Evolutionary conservation across 176 grass and related monocot genomes (phyloP).

Genomic region (Cymbopogon citratus): DNA sequence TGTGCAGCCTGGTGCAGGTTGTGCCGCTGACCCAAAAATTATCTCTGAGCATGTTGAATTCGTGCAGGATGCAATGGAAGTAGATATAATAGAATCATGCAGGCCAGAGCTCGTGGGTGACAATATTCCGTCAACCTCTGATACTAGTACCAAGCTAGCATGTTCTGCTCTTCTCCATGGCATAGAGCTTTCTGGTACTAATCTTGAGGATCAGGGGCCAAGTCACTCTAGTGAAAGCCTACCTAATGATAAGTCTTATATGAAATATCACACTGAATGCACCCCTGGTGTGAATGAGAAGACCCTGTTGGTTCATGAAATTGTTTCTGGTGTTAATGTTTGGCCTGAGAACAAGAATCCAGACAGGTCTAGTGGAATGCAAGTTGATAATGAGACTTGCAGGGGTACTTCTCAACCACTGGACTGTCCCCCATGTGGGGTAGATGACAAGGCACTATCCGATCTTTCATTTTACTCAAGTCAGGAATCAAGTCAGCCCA

Average conservation of each 20-base stretch:
- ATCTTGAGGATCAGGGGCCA: background rate
- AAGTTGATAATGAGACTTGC: conserved; percentile 3
- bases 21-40: conserved; percentile 1
- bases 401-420: conserved; percentile 15
- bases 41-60: background rate
- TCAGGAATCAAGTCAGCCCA: background rate
- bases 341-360: background rate
- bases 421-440: background rate
- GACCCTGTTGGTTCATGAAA: background rate
- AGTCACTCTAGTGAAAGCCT: background rate
- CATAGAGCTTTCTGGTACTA: conserved; percentile 15
- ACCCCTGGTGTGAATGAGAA: background rate
- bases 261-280: background rate
- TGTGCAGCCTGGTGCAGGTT: background rate
- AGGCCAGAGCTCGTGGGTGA: background rate
- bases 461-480: background rate
- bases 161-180: background rate
- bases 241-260: background rate
- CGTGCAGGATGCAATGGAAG: conserved; percentile 33
- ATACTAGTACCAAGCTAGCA: conserved; percentile 15
- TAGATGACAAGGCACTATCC: conserved; percentile 4
- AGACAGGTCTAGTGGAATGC: background rate
- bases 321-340: conserved; percentile 6
- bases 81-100: conserved; percentile 22
- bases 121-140: conserved; percentile 17